These are phyloP conservation scores for Dactylonectria macrodidyma DNA, from an alignment of 2,329 filamentous ascomycete genomes.

Conservation along the genomic window DNA sequence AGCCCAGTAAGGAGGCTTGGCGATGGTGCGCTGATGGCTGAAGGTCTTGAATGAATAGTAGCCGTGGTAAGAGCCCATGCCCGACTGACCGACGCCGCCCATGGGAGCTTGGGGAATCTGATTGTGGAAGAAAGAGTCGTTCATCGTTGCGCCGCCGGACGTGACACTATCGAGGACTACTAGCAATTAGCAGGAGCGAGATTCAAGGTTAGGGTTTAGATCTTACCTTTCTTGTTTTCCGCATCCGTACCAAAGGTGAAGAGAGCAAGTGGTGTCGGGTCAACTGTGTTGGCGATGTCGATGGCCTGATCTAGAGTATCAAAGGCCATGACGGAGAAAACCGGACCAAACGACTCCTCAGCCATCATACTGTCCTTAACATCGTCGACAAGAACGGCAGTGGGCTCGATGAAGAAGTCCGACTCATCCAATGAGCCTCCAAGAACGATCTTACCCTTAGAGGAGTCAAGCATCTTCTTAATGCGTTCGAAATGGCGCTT, in stretches of 20 bases:
- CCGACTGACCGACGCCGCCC: slow-evolving; percentile 65
- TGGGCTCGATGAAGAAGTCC: slow-evolving; percentile 90
- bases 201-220: neutral
- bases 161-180: slow-evolving; percentile 56
- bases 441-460: slow-evolving; percentile 86
- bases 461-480: slow-evolving; percentile 91
- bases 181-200: slow-evolving; percentile 44
- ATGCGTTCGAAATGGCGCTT: slow-evolving; percentile 83
- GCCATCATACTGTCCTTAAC: slow-evolving; percentile 80
- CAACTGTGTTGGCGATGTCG: slow-evolving; percentile 82
- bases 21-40: slow-evolving; percentile 57
- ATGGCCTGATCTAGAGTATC: slow-evolving; percentile 90
- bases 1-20: slow-evolving; percentile 55
- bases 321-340: slow-evolving; percentile 86
- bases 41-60: slow-evolving; percentile 62
- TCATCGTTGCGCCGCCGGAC: slow-evolving; percentile 67
- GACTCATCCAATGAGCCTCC: slow-evolving; percentile 87
- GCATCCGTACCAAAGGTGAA: slow-evolving; percentile 88
- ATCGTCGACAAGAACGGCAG: slow-evolving; percentile 86
- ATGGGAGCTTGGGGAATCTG: slow-evolving; percentile 60
- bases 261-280: slow-evolving; percentile 86
- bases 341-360: slow-evolving; percentile 94
- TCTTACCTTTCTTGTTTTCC: slow-evolving; percentile 82
- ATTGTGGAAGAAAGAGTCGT: slow-evolving; percentile 63
- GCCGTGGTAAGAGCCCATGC: slow-evolving; percentile 65